A percentile compares a stretch with the other conserved stretches of the same genome.
Conservation (phyloP, 2,329 filamentous ascomycete genomes). For the Macroventuria anomochaeta region DNA sequence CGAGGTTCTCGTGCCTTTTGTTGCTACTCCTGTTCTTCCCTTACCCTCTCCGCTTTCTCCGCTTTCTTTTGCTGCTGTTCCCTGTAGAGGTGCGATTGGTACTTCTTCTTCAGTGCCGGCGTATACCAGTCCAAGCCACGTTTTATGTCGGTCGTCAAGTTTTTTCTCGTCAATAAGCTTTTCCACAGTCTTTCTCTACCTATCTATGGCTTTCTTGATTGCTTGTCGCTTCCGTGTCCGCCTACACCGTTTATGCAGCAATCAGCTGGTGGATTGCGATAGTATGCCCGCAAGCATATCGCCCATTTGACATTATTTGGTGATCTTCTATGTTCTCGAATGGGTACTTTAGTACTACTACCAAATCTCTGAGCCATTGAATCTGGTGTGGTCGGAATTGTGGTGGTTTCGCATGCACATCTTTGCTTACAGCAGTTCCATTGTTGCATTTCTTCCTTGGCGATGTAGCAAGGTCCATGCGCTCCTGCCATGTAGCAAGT, state of each 20-base stretch:
- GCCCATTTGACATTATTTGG: neutral
- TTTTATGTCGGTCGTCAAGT: constrained; percentile 5
- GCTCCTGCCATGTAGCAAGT: neutral
- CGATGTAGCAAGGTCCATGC: neutral
- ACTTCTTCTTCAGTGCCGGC: neutral
- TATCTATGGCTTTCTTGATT: neutral
- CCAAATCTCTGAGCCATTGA: neutral
- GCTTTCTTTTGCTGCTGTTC: neutral
- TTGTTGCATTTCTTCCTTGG: neutral
- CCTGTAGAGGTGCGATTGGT: neutral
- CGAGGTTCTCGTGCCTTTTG: neutral
- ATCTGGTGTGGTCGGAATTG: neutral
- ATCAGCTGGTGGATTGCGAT: neutral
- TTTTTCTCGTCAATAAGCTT: neutral
- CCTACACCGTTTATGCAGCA: constrained; percentile 12
- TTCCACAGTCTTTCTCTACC: constrained; percentile 1
- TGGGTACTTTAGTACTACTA: constrained; percentile 1
- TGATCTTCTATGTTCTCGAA: neutral
- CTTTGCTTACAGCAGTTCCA: neutral
- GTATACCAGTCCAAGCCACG: neutral
- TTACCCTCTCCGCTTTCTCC: neutral
- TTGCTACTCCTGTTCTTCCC: neutral
- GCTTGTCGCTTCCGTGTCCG: neutral
- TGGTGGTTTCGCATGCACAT: neutral
- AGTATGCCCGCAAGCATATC: neutral